Base-by-base conservation (phyloP, 768 basidiomycete genomes). In the Gautieria morchelliformis region DNA sequence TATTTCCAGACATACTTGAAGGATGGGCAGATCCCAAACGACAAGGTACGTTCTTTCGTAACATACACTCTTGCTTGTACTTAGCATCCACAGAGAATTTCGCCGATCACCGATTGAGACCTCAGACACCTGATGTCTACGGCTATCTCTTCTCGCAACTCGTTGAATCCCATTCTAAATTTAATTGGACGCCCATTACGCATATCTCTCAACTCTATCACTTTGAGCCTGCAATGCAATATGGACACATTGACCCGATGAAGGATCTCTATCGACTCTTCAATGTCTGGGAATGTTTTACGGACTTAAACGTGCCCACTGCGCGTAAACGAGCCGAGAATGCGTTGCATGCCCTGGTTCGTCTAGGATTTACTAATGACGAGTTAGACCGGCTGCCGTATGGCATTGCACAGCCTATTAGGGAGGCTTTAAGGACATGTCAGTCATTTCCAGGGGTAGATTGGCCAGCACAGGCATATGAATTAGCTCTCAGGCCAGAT, bases 351-450 rank as follows among this genome's bases (percentile, higher is more conserved):
- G 69, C 75, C 11, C 78, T 87, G 69, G 76, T 88, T 15, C 67
- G 72, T 2, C 70, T 75, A 7, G 67, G 74, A 6, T 68, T 76
- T 22, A 78, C 77, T 3, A 65, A 70, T 6, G 72, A 76, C 12
- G 75, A 83, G 51, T 63, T 89, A 42, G 74, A 79, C 55, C 69
- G 71, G 19, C 67, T 93, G 17, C 83, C 89, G 1, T 66, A 89
- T 11, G 88, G 89, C 0, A 74, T 89, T 30, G 79, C 84, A 1
- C 78, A 84, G 0, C 94, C 95, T 1, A 70, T 98, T 5, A 74
- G 85, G 53, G 96, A 98, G 67, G 89, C 88, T 1, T 75, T 87
- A n/a, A 73, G 91, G 59, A 83, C 85, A 9, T 92, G 90, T 60
- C 93, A 95, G 65, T 69, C 87, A 6, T 78, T 83, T 0, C 89